Evolutionary conservation across 1,284 basidiomycete genomes (phyloP).

Genomic region (Mycosarcoma maydis): DNA sequence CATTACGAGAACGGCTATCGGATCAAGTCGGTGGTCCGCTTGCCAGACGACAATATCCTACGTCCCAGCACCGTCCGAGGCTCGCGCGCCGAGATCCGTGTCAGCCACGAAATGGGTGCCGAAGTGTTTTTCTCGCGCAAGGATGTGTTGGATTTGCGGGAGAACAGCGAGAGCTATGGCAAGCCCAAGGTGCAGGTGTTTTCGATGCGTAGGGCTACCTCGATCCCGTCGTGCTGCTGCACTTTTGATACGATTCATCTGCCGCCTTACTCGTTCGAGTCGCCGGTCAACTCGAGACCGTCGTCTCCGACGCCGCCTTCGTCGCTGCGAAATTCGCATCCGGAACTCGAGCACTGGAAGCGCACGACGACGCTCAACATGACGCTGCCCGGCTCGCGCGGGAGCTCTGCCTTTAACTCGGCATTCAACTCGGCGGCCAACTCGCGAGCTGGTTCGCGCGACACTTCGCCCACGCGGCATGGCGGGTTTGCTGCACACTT

Average conservation of each 20-base stretch:
- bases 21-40: conserved; percentile 59
- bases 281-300: conserved; percentile 53
- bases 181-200: conserved; percentile 66
- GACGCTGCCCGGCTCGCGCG: conserved; percentile 47
- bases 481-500: conserved; percentile 50
- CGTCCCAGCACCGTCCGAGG: conserved; percentile 63
- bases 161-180: conserved; percentile 56
- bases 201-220: conserved; percentile 57
- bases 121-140: conserved; percentile 64
- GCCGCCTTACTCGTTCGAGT: conserved; percentile 63
- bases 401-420: conserved; percentile 35
- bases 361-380: conserved; percentile 53
- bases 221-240: conserved; percentile 59
- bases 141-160: conserved; percentile 56
- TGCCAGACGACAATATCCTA: conserved; percentile 62
- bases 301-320: conserved; percentile 49
- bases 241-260: conserved; percentile 65
- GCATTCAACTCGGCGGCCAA: conserved; percentile 30
- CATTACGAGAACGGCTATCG: conserved; percentile 54
- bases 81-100: conserved; percentile 59
- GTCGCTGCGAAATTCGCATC: conserved; percentile 36
- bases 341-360: conserved; percentile 58
- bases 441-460: conserved; percentile 47
- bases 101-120: conserved; percentile 62
- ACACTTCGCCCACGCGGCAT: conserved; percentile 52